Percentiles rank a stretch among this genome's conserved stretches.
phyloP scores from a whole-genome alignment of 23 red algal genomes.

The Agarophyton chilense region DNA sequence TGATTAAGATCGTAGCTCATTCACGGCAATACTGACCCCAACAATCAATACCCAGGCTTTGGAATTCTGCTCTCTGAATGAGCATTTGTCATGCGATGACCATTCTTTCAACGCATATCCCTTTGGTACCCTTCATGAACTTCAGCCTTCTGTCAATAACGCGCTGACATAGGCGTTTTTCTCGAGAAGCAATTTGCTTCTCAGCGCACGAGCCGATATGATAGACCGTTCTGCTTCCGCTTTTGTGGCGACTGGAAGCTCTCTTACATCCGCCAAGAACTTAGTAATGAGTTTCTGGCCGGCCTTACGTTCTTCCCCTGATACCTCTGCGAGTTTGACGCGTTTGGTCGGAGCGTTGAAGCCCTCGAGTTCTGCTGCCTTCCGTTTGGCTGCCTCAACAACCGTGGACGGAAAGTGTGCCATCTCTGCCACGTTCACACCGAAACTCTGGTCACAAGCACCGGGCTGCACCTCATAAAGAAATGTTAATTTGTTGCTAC shows the following conservation, averaged over 20 bases:
- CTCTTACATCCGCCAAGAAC: conserved; percentile 48
- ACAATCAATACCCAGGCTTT: too few relatives aligned
- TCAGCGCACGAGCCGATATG: conserved; percentile 8
- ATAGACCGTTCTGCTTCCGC: conserved; percentile 11
- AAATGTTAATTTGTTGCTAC: conserved; percentile 68
- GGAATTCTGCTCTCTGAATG: too few relatives aligned
- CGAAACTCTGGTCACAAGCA: conserved; percentile 91
- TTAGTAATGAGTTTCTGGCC: conserved; percentile 47
- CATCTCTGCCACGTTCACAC: conserved; percentile 96
- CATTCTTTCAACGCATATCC: too few relatives aligned
- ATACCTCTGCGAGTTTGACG: conserved; percentile 23
- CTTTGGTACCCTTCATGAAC: too few relatives aligned
- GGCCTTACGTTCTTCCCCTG: conserved; percentile 30
- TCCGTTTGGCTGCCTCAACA: conserved; percentile 65
- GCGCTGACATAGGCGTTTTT: conserved; percentile 63
- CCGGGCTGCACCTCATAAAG: conserved; percentile 90
- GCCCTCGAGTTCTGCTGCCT: conserved; percentile 83
- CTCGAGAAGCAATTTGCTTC: conserved; percentile 6
- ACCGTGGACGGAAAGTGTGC: conserved; percentile 86
- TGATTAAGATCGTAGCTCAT: too few relatives aligned
- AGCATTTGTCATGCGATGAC: too few relatives aligned
- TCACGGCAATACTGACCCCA: too few relatives aligned
- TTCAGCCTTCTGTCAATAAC: conserved; percentile 26
- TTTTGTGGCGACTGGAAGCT: conserved; percentile 44
- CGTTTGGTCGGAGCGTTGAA: not conserved